Evolutionary conservation across 2,329 filamentous ascomycete species (phyloP).

Genomic region (Hypoxylon sp.): DNA sequence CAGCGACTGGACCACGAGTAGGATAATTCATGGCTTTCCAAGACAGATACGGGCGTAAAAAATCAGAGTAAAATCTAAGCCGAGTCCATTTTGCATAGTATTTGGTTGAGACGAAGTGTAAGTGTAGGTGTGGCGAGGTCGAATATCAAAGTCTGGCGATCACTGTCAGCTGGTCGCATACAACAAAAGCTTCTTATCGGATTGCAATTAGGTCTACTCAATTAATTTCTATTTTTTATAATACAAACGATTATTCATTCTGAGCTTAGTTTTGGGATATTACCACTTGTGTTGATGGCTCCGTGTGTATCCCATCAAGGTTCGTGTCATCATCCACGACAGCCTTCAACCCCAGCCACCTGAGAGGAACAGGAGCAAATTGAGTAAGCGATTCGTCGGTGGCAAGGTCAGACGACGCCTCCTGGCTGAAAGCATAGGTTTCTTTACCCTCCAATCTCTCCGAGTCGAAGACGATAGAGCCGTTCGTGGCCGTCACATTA

Average conservation of each 20-base stretch:
- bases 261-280: not conserved
- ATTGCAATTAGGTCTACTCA: no score
- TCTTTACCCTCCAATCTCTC: constrained; percentile 24
- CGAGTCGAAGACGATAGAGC: constrained; percentile 25
- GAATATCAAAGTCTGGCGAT: no score
- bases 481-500: constrained; percentile 51
- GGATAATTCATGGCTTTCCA: no score
- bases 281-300: constrained; percentile 5
- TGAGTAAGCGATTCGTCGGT: constrained; percentile 3
- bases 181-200: no score
- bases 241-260: not conserved
- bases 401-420: not conserved
- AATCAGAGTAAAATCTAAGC: no score
- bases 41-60: no score
- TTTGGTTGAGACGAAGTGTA: no score
- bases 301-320: not conserved
- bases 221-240: no score
- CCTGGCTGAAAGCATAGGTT: constrained; percentile 4
- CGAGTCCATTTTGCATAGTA: no score
- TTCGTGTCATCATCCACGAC: not conserved
- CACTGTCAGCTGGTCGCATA: no score
- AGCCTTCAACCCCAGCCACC: not conserved
- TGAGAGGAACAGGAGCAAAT: constrained; percentile 21
- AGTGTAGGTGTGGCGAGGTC: no score
- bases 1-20: no score